A percentile compares a stretch with the other conserved stretches of the same genome.
phyloP scores from a whole-genome alignment of 352 stramenopile genomes.

The Globisporangium mamillatum region DNA sequence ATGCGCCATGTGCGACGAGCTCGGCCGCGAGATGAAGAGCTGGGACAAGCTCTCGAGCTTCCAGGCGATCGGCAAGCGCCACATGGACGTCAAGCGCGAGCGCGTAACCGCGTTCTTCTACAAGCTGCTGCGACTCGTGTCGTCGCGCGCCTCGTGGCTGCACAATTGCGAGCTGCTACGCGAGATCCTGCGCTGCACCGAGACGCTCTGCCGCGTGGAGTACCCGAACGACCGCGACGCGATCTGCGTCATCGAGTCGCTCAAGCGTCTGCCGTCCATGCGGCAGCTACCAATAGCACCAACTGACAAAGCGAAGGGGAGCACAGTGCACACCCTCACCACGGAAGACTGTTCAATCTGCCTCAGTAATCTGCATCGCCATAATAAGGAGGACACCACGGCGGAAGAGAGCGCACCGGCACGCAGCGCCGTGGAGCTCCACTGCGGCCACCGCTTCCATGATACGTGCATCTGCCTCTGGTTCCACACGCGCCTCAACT shows the following conservation, averaged over 20 bases:
- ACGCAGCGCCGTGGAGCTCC: conserved; percentile 32
- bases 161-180: conserved; percentile 46
- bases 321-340: background rate
- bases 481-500: conserved; percentile 62
- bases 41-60: conserved; percentile 41
- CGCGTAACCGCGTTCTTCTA: conserved; percentile 45
- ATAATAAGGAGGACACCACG: conserved; percentile 1
- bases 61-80: conserved; percentile 38
- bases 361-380: conserved; percentile 26
- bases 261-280: conserved; percentile 29
- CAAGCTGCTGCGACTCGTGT: conserved; percentile 42
- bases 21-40: conserved; percentile 35
- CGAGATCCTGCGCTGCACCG: conserved; percentile 44
- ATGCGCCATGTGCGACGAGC: conserved; percentile 44
- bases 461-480: conserved; percentile 72
- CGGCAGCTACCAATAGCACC: conserved; percentile 2
- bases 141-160: conserved; percentile 36
- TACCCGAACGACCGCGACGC: conserved; percentile 47
- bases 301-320: background rate
- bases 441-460: conserved; percentile 72
- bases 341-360: conserved; percentile 56
- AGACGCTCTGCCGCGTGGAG: conserved; percentile 46
- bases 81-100: conserved; percentile 50
- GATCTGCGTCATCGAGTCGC: conserved; percentile 37
- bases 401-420: conserved; percentile 5